Evolutionary conservation across 2,329 filamentous ascomycete genomes (phyloP).

Genomic region (Penicillium sp.): DNA sequence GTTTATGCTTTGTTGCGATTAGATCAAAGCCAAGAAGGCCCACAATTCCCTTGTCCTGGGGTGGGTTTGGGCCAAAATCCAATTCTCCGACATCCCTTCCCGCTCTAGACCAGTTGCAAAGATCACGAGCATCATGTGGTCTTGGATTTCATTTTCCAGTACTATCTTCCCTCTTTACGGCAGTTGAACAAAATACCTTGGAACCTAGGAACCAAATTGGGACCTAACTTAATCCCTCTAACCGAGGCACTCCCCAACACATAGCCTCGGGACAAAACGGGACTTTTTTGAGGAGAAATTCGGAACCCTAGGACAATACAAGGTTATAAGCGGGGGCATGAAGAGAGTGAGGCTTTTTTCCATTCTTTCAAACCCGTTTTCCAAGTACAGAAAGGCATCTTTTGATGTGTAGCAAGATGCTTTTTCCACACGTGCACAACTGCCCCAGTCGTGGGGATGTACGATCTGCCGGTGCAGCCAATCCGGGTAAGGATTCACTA

Average conservation of each 20-base stretch:
- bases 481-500: neutral
- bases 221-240: neutral
- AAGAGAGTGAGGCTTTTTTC: neutral
- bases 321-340: neutral
- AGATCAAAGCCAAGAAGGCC: neutral
- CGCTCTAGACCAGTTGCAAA: slow-evolving; percentile 19
- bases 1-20: neutral
- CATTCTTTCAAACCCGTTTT: neutral
- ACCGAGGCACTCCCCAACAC: slow-evolving; percentile 11
- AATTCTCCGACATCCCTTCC: slow-evolving; percentile 19
- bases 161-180: neutral
- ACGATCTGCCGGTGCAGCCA: slow-evolving; percentile 6
- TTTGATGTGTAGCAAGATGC: neutral
- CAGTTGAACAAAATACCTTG: neutral
- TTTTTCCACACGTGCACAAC: slow-evolving; percentile 18
- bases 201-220: neutral
- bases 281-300: slow-evolving; percentile 2
- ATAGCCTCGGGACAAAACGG: slow-evolving; percentile 26
- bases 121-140: slow-evolving; percentile 19
- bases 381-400: neutral
- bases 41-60: neutral
- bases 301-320: slow-evolving; percentile 1
- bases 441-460: slow-evolving; percentile 15
- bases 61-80: slow-evolving; percentile 7
- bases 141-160: slow-evolving; percentile 4